These are phyloP conservation scores for Xerocomus minutiporus DNA, from an alignment of 1,284 basidiomycete genomes.

Conservation along the genomic window DNA sequence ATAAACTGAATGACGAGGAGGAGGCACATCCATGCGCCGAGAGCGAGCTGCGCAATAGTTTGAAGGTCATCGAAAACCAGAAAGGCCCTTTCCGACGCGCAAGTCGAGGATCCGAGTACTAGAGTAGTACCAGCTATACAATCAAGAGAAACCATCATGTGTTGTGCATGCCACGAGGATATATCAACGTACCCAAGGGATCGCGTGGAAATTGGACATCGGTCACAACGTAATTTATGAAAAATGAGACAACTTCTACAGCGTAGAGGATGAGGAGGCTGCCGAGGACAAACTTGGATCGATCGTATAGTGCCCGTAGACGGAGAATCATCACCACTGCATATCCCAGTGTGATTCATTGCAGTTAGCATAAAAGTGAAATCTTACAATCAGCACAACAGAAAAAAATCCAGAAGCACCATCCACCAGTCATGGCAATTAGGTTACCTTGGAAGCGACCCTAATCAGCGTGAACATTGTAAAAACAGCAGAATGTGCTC, in stretches of 20 bases:
- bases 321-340: neutral
- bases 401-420: neutral
- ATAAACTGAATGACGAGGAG: neutral
- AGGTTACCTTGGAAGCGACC: neutral
- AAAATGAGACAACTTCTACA: neutral
- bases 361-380: neutral
- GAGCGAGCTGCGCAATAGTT: neutral
- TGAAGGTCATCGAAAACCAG: neutral
- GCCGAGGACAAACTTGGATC: neutral
- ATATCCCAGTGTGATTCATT: neutral
- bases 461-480: neutral
- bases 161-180: neutral
- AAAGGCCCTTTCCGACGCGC: neutral
- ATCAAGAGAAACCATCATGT: neutral
- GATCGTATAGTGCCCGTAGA: neutral
- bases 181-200: neutral
- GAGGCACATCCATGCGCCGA: neutral
- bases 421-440: neutral
- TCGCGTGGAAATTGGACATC: neutral
- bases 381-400: neutral
- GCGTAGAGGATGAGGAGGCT: neutral
- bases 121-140: neutral
- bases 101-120: neutral
- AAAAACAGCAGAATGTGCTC: neutral
- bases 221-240: neutral